Conservation (phyloP, 441 rosid genomes). For the Adansonia grandidieri region DNA sequence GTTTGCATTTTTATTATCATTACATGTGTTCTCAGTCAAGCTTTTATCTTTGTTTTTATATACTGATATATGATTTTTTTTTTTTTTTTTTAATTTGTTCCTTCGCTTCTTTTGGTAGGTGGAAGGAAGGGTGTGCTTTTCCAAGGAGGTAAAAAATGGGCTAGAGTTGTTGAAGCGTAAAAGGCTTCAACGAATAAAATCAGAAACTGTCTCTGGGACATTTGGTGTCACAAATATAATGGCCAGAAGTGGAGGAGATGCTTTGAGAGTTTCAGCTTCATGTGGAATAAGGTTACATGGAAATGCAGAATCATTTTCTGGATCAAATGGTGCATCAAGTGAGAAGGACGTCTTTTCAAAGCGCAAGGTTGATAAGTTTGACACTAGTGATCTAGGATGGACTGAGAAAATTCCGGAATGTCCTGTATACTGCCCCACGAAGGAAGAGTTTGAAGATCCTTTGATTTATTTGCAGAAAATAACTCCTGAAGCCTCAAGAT, state of each 20-base stretch:
- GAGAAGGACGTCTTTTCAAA: slow-evolving; percentile 56
- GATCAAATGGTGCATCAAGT: slow-evolving; percentile 41
- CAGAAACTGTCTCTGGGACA: slow-evolving; percentile 52
- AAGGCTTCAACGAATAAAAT: slow-evolving; percentile 73
- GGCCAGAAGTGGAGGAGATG: slow-evolving; percentile 89
- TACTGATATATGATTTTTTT: slow-evolving; percentile 17
- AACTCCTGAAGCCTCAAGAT: slow-evolving; percentile 92
- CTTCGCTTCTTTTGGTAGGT: slow-evolving; percentile 55
- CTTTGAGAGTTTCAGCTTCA: slow-evolving; percentile 70
- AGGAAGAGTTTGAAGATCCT: slow-evolving; percentile 96
- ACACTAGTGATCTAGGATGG: slow-evolving; percentile 81
- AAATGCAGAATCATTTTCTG: slow-evolving; percentile 43
- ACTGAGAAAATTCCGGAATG: slow-evolving; percentile 85
- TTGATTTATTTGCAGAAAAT: slow-evolving; percentile 87
- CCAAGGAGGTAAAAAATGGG: slow-evolving; percentile 76
- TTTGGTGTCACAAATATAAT: slow-evolving; percentile 44
- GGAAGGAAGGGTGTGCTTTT: slow-evolving; percentile 81
- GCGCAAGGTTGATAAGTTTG: slow-evolving; percentile 74
- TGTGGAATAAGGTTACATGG: slow-evolving; percentile 75
- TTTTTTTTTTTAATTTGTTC: slow-evolving; percentile 12
- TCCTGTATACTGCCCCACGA: slow-evolving; percentile 87
- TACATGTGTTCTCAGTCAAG: background rate
- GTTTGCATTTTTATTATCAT: background rate
- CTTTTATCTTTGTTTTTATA: slow-evolving; percentile 18
- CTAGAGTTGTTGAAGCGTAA: slow-evolving; percentile 80